These are phyloP conservation scores for Ustilago crameri DNA, from an alignment of 1,284 basidiomycete genomes.

Conservation along the genomic window DNA sequence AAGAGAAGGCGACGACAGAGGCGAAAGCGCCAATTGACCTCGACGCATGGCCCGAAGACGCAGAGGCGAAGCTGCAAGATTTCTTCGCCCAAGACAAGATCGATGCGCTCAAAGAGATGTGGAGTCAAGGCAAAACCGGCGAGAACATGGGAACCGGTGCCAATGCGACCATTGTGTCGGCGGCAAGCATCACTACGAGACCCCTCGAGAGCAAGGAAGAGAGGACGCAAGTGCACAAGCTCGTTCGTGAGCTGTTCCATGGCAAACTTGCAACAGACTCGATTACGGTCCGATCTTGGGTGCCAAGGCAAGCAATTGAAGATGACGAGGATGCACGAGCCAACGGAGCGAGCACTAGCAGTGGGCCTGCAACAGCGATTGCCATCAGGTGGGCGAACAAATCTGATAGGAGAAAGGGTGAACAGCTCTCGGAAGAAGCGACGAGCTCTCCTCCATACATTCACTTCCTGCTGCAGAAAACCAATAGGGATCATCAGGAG, in stretches of 20 bases:
- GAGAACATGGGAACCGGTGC: constrained; percentile 33
- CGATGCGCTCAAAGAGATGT: constrained; percentile 26
- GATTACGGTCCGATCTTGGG: constrained; percentile 59
- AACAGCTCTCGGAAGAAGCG: constrained; percentile 70
- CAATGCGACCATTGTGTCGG: constrained; percentile 34
- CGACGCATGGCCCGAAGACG: constrained; percentile 30
- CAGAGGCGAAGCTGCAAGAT: constrained; percentile 19
- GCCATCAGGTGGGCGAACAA: constrained; percentile 77
- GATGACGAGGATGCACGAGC: constrained; percentile 43
- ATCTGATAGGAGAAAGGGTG: constrained; percentile 62
- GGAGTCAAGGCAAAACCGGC: constrained; percentile 12
- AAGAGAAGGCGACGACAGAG: constrained; percentile 1
- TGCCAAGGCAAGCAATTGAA: constrained; percentile 14
- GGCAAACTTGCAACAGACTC: constrained; percentile 84
- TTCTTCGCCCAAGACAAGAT: constrained; percentile 36
- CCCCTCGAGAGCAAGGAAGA: constrained; percentile 83
- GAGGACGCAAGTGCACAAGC: constrained; percentile 83
- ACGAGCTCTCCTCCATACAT: constrained; percentile 78
- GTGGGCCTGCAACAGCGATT: constrained; percentile 71
- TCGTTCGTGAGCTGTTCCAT: constrained; percentile 81
- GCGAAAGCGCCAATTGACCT: constrained; percentile 2
- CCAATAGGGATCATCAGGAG: constrained; percentile 96
- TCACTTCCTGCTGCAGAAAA: constrained; percentile 96
- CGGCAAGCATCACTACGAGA: constrained; percentile 70
- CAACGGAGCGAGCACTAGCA: constrained; percentile 6